A percentile compares a stretch with the other conserved stretches of the same genome.
Conservation (phyloP, 2,329 filamentous ascomycete species). For the Teratosphaeria destructans region DNA sequence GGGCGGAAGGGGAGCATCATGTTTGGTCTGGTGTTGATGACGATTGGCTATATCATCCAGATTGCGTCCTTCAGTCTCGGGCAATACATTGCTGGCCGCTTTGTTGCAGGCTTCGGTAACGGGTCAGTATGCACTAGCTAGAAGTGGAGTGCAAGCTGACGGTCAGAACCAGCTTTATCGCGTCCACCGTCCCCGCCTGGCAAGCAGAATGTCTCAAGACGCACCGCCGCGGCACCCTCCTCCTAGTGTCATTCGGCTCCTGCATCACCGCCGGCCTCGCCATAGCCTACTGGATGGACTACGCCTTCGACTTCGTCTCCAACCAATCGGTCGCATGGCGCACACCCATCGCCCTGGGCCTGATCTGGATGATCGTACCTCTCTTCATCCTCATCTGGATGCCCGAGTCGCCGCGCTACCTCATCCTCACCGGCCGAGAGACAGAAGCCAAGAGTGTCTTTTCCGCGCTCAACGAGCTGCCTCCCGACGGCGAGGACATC, state of each 20-base stretch:
- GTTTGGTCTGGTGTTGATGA: slow-evolving; percentile 47
- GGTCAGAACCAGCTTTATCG: slow-evolving; percentile 24
- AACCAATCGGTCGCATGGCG: slow-evolving; percentile 20
- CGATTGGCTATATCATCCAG: slow-evolving; percentile 50
- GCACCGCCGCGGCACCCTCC: slow-evolving; percentile 35
- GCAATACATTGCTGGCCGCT: slow-evolving; percentile 37
- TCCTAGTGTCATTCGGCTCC: slow-evolving; percentile 39
- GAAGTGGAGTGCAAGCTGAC: not conserved
- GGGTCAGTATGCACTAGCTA: slow-evolving; percentile 12
- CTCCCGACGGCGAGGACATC: slow-evolving; percentile 35
- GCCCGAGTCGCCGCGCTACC: slow-evolving; percentile 31
- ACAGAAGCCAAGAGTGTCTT: slow-evolving; percentile 40
- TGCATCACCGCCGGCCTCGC: slow-evolving; percentile 36
- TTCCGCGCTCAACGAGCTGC: slow-evolving; percentile 36
- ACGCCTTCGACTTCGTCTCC: slow-evolving; percentile 16
- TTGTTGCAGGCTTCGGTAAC: slow-evolving; percentile 39
- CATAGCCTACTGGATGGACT: slow-evolving; percentile 30
- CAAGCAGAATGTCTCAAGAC: slow-evolving; percentile 38
- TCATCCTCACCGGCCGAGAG: slow-evolving; percentile 46
- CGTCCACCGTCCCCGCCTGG: slow-evolving; percentile 35
- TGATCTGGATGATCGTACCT: slow-evolving; percentile 16
- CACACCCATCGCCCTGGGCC: slow-evolving; percentile 19
- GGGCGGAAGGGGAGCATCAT: slow-evolving; percentile 49
- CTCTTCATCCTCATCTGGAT: slow-evolving; percentile 14
- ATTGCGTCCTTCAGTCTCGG: slow-evolving; percentile 38